phyloP scores from a whole-genome alignment of 768 basidiomycete genomes.

The Floccularia luteovirens region DNA sequence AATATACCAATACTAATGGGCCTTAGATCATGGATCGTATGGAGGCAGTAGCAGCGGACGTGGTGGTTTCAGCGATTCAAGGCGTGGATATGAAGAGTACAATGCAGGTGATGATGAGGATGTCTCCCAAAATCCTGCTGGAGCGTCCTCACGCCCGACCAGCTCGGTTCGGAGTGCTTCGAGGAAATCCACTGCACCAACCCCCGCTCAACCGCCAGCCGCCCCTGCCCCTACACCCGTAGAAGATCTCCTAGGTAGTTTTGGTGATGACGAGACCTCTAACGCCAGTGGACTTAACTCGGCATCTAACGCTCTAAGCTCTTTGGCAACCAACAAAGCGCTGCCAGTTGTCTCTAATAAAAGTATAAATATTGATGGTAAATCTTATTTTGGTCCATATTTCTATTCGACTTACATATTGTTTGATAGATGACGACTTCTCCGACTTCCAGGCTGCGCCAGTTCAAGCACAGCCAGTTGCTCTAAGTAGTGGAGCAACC shows the following conservation, averaged over 20 bases:
- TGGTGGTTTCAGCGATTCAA: constrained; percentile 52
- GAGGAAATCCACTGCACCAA: constrained; percentile 28
- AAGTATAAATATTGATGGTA: constrained; percentile 33
- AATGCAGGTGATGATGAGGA: constrained; percentile 91
- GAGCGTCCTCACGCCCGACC: constrained; percentile 26
- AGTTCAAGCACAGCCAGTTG: constrained; percentile 22
- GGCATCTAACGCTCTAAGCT: constrained; percentile 16
- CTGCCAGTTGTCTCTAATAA: constrained; percentile 37
- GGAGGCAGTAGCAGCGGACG: constrained; percentile 1
- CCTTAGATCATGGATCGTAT: constrained; percentile 10
- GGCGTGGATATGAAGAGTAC: constrained; percentile 84
- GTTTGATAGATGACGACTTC: constrained; percentile 68
- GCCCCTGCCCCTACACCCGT: constrained; percentile 35
- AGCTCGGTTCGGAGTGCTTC: constrained; percentile 16
- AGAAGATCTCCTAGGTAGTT: constrained; percentile 72
- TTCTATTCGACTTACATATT: constrained; percentile 5
- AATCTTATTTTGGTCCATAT: constrained; percentile 5
- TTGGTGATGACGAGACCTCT: constrained; percentile 59
- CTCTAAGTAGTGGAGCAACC: constrained; percentile 13
- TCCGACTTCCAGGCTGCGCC: constrained; percentile 81
- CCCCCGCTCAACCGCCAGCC: too few relatives aligned
- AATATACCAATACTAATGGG: not conserved
- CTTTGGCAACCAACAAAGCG: constrained; percentile 42
- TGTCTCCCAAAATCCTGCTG: constrained; percentile 17
- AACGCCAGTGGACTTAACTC: constrained; percentile 20